Base-by-base conservation (phyloP, 768 basidiomycete species). In the Hortiboletus flavorubellus region DNA sequence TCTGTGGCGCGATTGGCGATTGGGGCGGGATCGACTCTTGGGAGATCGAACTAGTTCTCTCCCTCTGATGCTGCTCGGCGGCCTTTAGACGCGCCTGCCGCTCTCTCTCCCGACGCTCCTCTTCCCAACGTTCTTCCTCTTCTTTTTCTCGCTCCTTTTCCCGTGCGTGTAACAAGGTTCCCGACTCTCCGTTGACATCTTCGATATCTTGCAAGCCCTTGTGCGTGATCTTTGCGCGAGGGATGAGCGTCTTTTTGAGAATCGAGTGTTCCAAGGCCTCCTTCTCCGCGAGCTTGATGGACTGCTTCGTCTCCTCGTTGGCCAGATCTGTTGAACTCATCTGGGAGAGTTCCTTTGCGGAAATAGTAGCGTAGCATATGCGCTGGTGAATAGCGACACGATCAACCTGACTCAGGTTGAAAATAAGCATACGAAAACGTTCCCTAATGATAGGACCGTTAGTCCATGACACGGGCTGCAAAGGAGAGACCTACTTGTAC, bases 171-270 rank as follows among this genome's bases (percentile, higher is more conserved):
- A 62, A 26, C 62, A 76, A 71, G 45, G 60, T 54, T 26, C 53
- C 50, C 18, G 71, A 70, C 59, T 84, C 81, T 14, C 84, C 86
- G 61, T 83, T 82, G 51, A 86, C 72, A 68, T 85, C 86, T 69
- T 96, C 93, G 64, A 96, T 92, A 64, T 92, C 87, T 76, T 94
- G 87, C 58, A 94, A 73, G 49, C 93, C 93, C 73, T 96, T 96
- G 77, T 94, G 93, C 29, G 93, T 96, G 57, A 93, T 88, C 71
- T 94, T 95, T 51, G 92, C 89, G 35, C 82, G 79, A 34, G 80
- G 76, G 23, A 81, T 78, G 9, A 76, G 74, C 9, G 81, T 77
- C 71, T 87, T 89, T 66, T 84, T 80, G 56, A 94, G 74, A 61
- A 95, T 94, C 8, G 91, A 91, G 69, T 93, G 86, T 68, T 85